phyloP scores from a whole-genome alignment of 441 rosid genomes.

The Syzygium syzygioides region DNA sequence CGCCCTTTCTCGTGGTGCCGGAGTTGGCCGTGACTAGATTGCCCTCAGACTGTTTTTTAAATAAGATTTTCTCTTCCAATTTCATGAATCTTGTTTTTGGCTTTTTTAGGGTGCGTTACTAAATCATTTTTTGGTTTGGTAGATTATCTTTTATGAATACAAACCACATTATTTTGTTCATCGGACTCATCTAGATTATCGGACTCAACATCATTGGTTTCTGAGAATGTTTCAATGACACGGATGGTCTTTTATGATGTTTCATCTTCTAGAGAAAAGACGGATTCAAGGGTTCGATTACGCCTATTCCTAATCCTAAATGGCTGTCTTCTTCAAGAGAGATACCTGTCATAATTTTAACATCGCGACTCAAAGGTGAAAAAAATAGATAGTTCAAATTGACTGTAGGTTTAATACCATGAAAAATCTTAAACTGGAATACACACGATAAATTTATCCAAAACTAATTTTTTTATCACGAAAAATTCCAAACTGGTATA shows the following conservation, averaged over 20 bases:
- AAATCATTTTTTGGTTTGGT: neutral
- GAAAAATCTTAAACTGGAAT: no score
- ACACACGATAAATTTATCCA: accelerated
- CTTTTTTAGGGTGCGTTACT: neutral
- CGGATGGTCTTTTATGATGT: accelerated
- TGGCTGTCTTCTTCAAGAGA: neutral
- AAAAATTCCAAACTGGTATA: no score
- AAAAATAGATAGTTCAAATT: neutral
- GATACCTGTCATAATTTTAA: neutral
- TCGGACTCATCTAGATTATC: neutral
- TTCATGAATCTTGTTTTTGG: neutral
- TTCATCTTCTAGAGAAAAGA: neutral
- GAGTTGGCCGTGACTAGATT: no score
- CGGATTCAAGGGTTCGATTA: neutral
- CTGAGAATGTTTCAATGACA: neutral
- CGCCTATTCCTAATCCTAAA: no score
- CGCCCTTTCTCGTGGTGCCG: neutral
- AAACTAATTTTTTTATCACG: no score
- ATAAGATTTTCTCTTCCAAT: no score
- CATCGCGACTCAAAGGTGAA: neutral
- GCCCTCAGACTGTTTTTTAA: no score
- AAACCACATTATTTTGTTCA: neutral
- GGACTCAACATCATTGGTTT: neutral
- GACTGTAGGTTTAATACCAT: no score
- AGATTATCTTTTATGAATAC: neutral